A percentile compares a stretch with the other conserved stretches of the same genome.
These are phyloP conservation scores for Friedmanniomyces simplex DNA, from an alignment of 495 filamentous ascomycete species.

Conservation along the genomic window DNA sequence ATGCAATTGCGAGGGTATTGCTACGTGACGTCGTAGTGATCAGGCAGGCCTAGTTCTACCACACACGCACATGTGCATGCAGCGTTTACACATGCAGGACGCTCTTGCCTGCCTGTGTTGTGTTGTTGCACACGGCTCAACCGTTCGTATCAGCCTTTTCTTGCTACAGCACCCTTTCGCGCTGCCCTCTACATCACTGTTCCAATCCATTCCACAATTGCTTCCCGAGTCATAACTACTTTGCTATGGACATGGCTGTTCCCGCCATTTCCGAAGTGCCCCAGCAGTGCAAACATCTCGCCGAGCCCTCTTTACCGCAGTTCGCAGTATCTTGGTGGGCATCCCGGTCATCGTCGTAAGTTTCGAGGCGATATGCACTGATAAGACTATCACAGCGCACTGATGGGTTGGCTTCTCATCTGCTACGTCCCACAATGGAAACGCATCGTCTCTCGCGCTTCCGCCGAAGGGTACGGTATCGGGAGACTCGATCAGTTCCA, in stretches of 20 bases:
- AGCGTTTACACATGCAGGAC: too few relatives aligned
- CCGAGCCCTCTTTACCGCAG: neutral
- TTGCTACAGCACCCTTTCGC: too few relatives aligned
- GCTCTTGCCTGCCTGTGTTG: too few relatives aligned
- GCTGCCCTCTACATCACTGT: too few relatives aligned
- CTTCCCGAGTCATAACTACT: neutral
- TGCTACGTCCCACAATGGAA: neutral
- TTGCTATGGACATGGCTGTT: neutral
- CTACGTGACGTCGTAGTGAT: too few relatives aligned
- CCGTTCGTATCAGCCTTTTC: too few relatives aligned
- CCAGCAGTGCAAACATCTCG: neutral
- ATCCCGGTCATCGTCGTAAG: neutral
- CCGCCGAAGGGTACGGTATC: neutral
- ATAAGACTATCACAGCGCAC: neutral
- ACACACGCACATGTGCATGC: too few relatives aligned
- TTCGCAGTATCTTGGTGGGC: neutral
- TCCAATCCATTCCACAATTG: neutral
- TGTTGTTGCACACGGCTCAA: too few relatives aligned
- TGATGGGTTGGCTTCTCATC: conserved; percentile 1
- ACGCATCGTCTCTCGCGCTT: neutral
- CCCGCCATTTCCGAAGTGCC: neutral
- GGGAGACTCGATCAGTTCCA: neutral
- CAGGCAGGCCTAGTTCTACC: too few relatives aligned
- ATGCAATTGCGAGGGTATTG: too few relatives aligned
- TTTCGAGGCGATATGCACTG: neutral